Percentiles rank a stretch among this genome's conserved stretches.
These are phyloP conservation scores for Prunus salicina DNA, from an alignment of 306 rosid species.

Conservation along the genomic window DNA sequence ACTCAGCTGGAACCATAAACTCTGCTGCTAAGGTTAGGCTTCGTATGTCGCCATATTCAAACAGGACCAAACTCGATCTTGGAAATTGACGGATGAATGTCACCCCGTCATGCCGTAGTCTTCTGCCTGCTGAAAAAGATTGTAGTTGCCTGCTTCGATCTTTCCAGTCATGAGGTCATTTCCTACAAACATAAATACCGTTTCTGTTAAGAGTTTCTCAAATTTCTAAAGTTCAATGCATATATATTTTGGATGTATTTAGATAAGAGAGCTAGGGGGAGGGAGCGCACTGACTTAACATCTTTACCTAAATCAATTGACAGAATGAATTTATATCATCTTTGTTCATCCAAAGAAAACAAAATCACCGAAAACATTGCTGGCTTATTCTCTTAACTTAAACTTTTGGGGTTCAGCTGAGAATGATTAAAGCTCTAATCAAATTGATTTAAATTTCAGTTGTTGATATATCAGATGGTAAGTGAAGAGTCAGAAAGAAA, in stretches of 20 bases:
- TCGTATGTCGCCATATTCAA: background rate
- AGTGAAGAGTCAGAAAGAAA: background rate
- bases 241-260: background rate
- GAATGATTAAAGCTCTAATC: no score
- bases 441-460: background rate
- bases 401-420: background rate
- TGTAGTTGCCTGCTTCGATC: constrained; percentile 59
- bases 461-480: background rate
- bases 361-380: background rate
- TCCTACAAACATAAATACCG: constrained; percentile 36
- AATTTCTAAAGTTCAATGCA: background rate
- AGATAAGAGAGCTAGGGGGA: background rate
- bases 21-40: constrained; percentile 12
- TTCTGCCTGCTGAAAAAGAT: constrained; percentile 50
- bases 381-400: background rate
- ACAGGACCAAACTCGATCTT: background rate
- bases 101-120: constrained; percentile 60
- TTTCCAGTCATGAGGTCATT: constrained; percentile 63
- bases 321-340: background rate
- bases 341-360: background rate
- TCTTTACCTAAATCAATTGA: background rate
- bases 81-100: constrained; percentile 20
- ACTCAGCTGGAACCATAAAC: constrained; percentile 12
- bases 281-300: background rate
- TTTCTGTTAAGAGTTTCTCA: background rate